Conservation (phyloP, 1,139 yeast genomes). For the Saccharomyces hybrid region DNA sequence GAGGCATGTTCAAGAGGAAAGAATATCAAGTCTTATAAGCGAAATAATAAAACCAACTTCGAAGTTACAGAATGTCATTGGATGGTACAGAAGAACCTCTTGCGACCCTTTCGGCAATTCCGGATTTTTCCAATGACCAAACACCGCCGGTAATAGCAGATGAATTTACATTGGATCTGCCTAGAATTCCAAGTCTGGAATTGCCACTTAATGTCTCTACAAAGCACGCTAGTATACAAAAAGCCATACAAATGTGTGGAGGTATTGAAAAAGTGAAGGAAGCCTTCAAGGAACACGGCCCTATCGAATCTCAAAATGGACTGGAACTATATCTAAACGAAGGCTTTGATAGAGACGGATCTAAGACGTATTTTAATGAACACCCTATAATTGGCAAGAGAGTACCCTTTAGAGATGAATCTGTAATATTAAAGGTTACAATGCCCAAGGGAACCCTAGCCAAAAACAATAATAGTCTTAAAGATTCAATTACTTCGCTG, state of each 20-base stretch:
- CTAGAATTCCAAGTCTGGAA: constrained; percentile 69
- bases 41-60: too few species aligned
- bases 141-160: constrained; percentile 35
- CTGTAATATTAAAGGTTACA: constrained; percentile 59
- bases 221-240: constrained; percentile 40
- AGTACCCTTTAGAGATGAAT: constrained; percentile 44
- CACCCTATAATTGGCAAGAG: constrained; percentile 64
- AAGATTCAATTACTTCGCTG: constrained; percentile 40
- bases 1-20: too few species aligned
- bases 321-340: constrained; percentile 45
- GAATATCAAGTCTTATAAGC: too few species aligned
- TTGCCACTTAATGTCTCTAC: constrained; percentile 60
- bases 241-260: constrained; percentile 72
- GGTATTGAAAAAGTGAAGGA: constrained; percentile 45
- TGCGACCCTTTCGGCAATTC: neutral
- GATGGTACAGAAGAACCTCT: neutral
- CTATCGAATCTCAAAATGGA: constrained; percentile 51
- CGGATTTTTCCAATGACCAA: constrained; percentile 3
- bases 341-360: constrained; percentile 13
- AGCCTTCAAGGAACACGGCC: constrained; percentile 34
- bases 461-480: constrained; percentile 43
- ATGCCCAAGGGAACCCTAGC: constrained; percentile 56
- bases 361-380: constrained; percentile 39
- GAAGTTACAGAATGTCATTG: too few species aligned
- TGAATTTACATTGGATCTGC: constrained; percentile 57